phyloP scores from a whole-genome alignment of 2,329 filamentous ascomycete genomes.

The Monilinia laxa region DNA sequence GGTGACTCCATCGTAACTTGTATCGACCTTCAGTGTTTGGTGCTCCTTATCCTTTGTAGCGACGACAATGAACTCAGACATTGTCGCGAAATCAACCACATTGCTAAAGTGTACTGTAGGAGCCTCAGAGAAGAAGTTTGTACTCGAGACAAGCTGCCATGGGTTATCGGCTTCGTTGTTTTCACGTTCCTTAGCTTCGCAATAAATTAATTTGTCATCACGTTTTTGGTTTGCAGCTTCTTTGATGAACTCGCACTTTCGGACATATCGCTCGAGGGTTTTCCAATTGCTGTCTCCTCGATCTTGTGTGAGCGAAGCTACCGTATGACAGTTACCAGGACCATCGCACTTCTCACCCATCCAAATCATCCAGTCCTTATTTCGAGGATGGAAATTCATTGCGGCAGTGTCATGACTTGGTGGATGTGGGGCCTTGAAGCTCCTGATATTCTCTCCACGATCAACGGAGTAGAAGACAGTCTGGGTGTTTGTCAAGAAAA shows the following conservation, averaged over 20 bases:
- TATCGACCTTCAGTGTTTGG: conserved; percentile 70
- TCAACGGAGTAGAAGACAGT: conserved; percentile 81
- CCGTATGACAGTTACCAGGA: conserved; percentile 60
- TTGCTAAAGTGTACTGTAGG: conserved; percentile 63
- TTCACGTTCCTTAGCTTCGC: conserved; percentile 62
- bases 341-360: conserved; percentile 68
- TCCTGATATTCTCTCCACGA: conserved; percentile 69
- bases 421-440: conserved; percentile 68
- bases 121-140: conserved; percentile 71
- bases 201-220: conserved; percentile 52
- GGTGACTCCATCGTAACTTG: conserved; percentile 78
- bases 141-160: conserved; percentile 70
- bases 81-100: conserved; percentile 84
- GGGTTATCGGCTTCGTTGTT: conserved; percentile 61
- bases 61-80: conserved; percentile 95
- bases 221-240: conserved; percentile 56
- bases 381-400: conserved; percentile 77
- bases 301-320: conserved; percentile 75
- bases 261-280: conserved; percentile 69
- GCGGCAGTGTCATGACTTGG: conserved; percentile 45
- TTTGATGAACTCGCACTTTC: conserved; percentile 84
- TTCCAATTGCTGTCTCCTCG: conserved; percentile 78
- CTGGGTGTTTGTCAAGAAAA: conserved; percentile 69
- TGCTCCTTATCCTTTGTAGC: conserved; percentile 66
- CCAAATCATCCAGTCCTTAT: conserved; percentile 92